These are phyloP conservation scores for Lichtheimia ornata DNA, from an alignment of 371 early-diverging fungal species.

Conservation along the genomic window DNA sequence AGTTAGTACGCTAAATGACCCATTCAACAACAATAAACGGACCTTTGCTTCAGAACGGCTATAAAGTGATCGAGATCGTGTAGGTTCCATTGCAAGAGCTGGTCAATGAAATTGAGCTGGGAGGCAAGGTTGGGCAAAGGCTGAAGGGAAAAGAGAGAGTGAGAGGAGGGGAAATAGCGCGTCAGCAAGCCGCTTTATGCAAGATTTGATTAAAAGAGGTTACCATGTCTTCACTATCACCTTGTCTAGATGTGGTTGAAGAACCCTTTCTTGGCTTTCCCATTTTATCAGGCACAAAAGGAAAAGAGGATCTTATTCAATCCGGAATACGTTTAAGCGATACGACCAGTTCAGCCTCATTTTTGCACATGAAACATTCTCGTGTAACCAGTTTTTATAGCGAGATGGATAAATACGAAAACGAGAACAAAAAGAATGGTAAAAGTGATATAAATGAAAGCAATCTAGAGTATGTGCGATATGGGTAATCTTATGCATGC, in stretches of 20 bases:
- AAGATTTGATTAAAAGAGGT: no score
- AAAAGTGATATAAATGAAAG: background rate
- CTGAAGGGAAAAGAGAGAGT: background rate
- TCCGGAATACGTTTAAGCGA: no score
- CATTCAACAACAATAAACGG: background rate
- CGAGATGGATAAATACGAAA: no score
- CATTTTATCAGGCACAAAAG: background rate
- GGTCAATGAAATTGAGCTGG: constrained; percentile 18
- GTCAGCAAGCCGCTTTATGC: no score
- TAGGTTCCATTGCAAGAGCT: constrained; percentile 17
- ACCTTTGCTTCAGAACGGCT: constrained; percentile 14
- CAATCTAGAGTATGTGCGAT: background rate
- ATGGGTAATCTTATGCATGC: constrained; percentile 16
- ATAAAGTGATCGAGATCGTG: constrained; percentile 20
- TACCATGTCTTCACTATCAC: no score
- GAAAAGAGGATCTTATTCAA: background rate
- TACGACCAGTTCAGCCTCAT: no score
- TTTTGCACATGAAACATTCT: no score
- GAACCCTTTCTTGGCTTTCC: no score
- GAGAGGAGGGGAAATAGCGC: no score
- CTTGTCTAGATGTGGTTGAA: no score
- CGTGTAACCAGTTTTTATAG: no score
- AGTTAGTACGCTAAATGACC: background rate
- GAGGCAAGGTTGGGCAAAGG: constrained; percentile 16
- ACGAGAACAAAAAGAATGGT: background rate